Conservation (phyloP, 164 flowering plant species). For the Chloranthus sessilifolius region DNA sequence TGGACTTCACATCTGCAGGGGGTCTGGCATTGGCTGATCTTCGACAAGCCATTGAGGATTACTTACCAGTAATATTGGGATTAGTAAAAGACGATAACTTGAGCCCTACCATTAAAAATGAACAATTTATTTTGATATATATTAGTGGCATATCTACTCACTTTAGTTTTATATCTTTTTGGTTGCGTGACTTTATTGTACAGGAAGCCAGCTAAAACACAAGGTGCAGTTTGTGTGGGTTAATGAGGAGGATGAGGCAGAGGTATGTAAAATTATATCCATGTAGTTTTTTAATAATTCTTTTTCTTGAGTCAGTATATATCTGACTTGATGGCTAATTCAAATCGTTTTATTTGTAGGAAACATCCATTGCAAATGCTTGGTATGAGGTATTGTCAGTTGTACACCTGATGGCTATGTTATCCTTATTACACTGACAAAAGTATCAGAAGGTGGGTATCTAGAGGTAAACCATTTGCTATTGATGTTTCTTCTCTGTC, state of each 20-base stretch:
- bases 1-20: constrained; percentile 30
- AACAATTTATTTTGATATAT: no score
- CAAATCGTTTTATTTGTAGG: no score
- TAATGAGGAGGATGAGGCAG: constrained; percentile 88
- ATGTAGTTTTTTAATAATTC: no score
- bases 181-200: constrained; percentile 13
- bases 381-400: constrained; percentile 96
- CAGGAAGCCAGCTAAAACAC: constrained; percentile 78
- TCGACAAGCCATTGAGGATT: constrained; percentile 75
- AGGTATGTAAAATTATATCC: constrained; percentile 48
- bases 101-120: no score
- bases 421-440: constrained; percentile 77
- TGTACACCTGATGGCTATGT: constrained; percentile 88
- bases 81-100: constrained; percentile 65
- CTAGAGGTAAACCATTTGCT: no score
- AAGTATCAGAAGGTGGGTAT: constrained; percentile 73
- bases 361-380: constrained; percentile 74
- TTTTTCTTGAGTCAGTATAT: no score
- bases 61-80: constrained; percentile 77
- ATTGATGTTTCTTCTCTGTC: no score
- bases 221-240: constrained; percentile 83
- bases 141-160: neutral
- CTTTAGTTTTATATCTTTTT: constrained; percentile 1
- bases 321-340: no score
- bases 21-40: constrained; percentile 78